Conservation (phyloP, 306 rosid genomes). For the Lathyrus oleraceus region DNA sequence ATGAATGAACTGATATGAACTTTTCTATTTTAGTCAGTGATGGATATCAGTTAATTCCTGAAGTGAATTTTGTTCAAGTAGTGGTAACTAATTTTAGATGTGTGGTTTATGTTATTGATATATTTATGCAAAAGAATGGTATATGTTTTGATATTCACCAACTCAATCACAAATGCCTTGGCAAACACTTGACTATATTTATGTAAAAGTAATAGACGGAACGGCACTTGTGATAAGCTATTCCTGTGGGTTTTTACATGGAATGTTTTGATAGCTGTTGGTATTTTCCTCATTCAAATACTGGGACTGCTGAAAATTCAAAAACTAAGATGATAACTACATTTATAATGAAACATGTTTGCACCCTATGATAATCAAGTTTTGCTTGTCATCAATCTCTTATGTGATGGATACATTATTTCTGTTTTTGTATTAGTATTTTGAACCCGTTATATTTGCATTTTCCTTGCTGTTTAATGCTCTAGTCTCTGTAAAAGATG, state of each 20-base stretch:
- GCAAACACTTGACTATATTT: not conserved
- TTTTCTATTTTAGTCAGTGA: constrained; percentile 18
- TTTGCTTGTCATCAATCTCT: constrained; percentile 26
- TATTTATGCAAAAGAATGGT: not conserved
- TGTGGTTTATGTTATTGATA: constrained; percentile 10
- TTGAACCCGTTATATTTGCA: constrained; percentile 23
- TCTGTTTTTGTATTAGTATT: constrained; percentile 23
- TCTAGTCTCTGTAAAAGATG: constrained; percentile 59
- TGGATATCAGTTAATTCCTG: constrained; percentile 3
- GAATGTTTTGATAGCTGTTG: not conserved
- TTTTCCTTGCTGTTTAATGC: constrained; percentile 30
- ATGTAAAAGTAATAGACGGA: not conserved
- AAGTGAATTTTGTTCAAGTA: constrained; percentile 18
- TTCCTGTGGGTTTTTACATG: not conserved
- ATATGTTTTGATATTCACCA: constrained; percentile 1
- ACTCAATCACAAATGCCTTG: not conserved
- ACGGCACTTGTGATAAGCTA: constrained; percentile 1
- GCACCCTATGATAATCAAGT: constrained; percentile 1
- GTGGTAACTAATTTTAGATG: constrained; percentile 19
- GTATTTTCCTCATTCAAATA: constrained; percentile 21
- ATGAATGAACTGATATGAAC: constrained; percentile 14
- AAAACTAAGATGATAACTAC: constrained; percentile 20
- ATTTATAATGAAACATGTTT: constrained; percentile 22
- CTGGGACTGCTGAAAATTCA: not conserved
- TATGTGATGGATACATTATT: constrained; percentile 20